Conservation (phyloP, 1,284 basidiomycete species). For the Takashimella koratensis region DNA sequence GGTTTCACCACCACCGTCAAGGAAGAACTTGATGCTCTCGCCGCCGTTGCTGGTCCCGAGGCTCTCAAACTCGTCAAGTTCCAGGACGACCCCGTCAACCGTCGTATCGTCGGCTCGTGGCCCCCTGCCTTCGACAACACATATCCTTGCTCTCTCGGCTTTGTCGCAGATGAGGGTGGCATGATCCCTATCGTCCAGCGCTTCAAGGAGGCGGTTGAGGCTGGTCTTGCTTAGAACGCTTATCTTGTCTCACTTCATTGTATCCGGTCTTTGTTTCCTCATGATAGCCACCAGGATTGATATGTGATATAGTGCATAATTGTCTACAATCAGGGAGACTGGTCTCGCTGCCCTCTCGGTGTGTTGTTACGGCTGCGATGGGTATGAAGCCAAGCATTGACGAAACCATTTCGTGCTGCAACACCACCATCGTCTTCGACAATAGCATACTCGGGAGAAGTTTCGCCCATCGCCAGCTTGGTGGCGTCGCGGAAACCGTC, state of each 20-base stretch:
- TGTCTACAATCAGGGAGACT: not conserved
- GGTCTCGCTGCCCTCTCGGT: not conserved
- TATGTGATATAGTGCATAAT: not conserved
- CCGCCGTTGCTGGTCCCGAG: slow-evolving; percentile 40
- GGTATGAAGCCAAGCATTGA: slow-evolving; percentile 42
- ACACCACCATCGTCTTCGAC: slow-evolving; percentile 49
- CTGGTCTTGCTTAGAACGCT: slow-evolving; percentile 4
- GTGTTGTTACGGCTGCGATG: slow-evolving; percentile 13
- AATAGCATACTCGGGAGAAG: slow-evolving; percentile 14
- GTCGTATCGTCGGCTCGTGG: slow-evolving; percentile 47
- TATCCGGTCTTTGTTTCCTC: too few relatives aligned
- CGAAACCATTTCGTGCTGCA: slow-evolving; percentile 48
- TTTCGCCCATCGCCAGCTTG: slow-evolving; percentile 45
- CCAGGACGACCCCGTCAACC: slow-evolving; percentile 47
- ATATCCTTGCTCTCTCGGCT: slow-evolving; percentile 43
- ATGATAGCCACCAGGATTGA: too few relatives aligned
- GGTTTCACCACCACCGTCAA: slow-evolving; percentile 47
- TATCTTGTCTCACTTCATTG: too few relatives aligned
- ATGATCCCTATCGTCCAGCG: slow-evolving; percentile 45
- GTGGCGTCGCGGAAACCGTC: slow-evolving; percentile 54
- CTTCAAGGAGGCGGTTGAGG: slow-evolving; percentile 43
- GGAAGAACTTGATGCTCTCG: slow-evolving; percentile 45
- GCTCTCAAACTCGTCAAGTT: slow-evolving; percentile 45
- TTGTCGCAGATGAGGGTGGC: slow-evolving; percentile 43
- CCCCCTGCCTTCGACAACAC: slow-evolving; percentile 45